phyloP scores from a whole-genome alignment of 202 grass and related monocot genomes.

The Hordeum pubiflorum region DNA sequence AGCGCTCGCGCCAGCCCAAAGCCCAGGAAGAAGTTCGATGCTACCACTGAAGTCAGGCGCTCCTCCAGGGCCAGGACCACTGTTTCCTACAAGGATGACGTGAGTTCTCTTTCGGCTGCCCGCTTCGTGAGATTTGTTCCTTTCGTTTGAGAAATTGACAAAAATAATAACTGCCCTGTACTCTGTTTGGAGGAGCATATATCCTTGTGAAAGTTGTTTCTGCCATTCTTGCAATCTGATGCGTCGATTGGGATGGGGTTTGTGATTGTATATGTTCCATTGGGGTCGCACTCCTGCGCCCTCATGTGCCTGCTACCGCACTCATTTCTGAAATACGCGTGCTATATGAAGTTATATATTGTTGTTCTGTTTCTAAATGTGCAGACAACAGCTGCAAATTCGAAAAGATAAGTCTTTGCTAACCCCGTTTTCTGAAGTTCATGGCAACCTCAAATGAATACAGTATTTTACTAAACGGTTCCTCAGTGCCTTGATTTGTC shows the following conservation, averaged over 20 bases:
- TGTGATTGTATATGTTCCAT: background rate
- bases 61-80: constrained; percentile 60
- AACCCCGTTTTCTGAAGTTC: background rate
- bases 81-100: constrained; percentile 80
- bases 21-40: constrained; percentile 54
- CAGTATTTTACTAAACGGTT: background rate
- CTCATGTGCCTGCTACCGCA: background rate
- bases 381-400: background rate
- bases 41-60: constrained; percentile 60
- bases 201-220: background rate
- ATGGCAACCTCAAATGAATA: background rate
- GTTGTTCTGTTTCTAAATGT: background rate
- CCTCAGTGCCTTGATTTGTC: background rate
- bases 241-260: background rate
- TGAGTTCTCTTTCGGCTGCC: constrained; percentile 28
- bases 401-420: background rate
- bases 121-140: background rate
- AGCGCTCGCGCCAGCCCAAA: constrained; percentile 48
- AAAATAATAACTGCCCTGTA: too few relatives aligned
- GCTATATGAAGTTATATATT: background rate
- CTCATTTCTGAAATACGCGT: background rate
- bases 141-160: too few relatives aligned
- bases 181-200: too few relatives aligned
- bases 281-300: background rate
- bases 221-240: background rate